A percentile compares a stretch with the other conserved stretches of the same genome.
Conservation (phyloP, 1,139 yeast genomes). For the Waltiozyma sp. region DNA sequence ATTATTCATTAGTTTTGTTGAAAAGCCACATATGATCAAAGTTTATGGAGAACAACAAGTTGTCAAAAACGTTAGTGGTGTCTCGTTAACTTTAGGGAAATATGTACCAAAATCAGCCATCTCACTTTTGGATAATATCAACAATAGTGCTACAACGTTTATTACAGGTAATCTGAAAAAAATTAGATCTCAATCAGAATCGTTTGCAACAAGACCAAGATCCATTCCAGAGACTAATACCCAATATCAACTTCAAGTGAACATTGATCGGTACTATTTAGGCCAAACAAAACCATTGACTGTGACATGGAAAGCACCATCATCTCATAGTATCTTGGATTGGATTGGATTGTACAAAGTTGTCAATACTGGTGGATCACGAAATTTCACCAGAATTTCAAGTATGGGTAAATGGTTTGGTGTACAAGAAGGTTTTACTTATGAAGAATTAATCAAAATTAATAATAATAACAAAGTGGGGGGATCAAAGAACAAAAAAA, state of each 20-base stretch:
- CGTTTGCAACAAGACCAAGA: neutral
- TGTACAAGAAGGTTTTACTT: constrained; percentile 27
- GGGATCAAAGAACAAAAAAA: too few relatives aligned
- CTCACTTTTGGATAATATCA: constrained; percentile 8
- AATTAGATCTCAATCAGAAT: neutral
- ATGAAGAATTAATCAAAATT: constrained; percentile 12
- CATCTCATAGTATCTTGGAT: constrained; percentile 34
- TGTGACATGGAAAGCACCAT: constrained; percentile 49
- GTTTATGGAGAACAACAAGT: constrained; percentile 60
- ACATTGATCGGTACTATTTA: neutral
- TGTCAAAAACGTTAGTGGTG: constrained; percentile 51
- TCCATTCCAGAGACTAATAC: neutral
- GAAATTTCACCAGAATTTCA: constrained; percentile 48
- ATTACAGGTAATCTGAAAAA: neutral
- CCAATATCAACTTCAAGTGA: neutral
- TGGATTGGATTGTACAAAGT: constrained; percentile 77
- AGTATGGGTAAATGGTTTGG: constrained; percentile 68
- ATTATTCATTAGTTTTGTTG: constrained; percentile 61
- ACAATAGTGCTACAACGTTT: constrained; percentile 6
- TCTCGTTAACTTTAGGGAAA: constrained; percentile 28
- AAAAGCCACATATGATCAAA: constrained; percentile 70
- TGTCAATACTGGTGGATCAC: constrained; percentile 48
- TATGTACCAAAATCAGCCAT: constrained; percentile 20
- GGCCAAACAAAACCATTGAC: neutral
- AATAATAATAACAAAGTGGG: too few relatives aligned